Evolutionary conservation across 2,329 filamentous ascomycete genomes (phyloP), one percentile per base, ranked within the genome.

Genomic region (Ophiostoma perfectum): DNA sequence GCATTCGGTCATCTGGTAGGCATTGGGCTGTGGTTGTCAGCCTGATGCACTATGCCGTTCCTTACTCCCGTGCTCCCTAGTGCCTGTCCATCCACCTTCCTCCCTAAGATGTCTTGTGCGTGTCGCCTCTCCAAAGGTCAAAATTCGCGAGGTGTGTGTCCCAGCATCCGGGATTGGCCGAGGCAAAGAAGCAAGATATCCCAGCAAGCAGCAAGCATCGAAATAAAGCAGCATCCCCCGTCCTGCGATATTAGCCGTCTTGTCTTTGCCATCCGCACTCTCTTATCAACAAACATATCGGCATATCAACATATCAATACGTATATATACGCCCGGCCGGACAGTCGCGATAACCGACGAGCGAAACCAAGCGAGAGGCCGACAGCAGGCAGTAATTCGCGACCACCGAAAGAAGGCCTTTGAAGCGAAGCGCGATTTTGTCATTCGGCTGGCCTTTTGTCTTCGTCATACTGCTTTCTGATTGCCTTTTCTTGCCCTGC

Each of bases 121-220:
- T 62, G 58, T 62, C 36, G 36, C 36, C 58, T n/a, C 6, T 38
- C 36, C 12, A n/a, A n/a, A 12, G 49, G 49, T 7, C 49, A 55
- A 18, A 18, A 18, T 55, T 55, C 27, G 38, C 52, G 42, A 18
- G 38, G 38, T 63, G 60, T 63, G 58, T 62, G 36, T 27, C 27
- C 65, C 63, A 64, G 41, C 14, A 66, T 58, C 64, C 45, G 45
- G 27, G 36, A 65, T 64, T 64, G 63, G 63, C 63, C 63, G 63
- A 64, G 63, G 60, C 38, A 38, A 60, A 39, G 14, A 16, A n/a
- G 18, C 58, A 14, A 62, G 18, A 16, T 36, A 41, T 7, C 11
- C 27, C 5, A 5, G 7, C 27, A 14, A 38, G 27, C 27, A 27
- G 27, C 27, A 27, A 39, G n/a, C 36, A 39, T 38, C 55, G 58